A percentile compares a stretch with the other conserved stretches of the same genome.
phyloP scores from a whole-genome alignment of 768 basidiomycete genomes.

The Termitomyces heimii region DNA sequence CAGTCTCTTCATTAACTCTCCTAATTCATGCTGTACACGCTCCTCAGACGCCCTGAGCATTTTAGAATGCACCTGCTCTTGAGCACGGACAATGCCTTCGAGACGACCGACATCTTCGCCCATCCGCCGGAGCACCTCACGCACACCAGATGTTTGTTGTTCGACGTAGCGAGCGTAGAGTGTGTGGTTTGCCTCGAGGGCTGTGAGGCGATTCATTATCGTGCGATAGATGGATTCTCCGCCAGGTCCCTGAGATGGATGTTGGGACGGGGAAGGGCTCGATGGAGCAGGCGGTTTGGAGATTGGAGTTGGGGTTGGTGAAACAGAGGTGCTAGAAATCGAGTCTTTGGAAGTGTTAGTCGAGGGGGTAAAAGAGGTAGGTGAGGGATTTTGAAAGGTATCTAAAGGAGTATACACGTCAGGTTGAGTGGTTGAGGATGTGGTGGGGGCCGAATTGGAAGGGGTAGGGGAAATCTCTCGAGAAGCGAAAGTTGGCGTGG shows the following conservation, averaged over 20 bases:
- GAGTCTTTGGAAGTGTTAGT: neutral
- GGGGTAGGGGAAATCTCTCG: neutral
- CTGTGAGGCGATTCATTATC: slow-evolving; percentile 88
- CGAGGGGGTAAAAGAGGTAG: neutral
- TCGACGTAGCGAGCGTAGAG: slow-evolving; percentile 83
- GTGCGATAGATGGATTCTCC: slow-evolving; percentile 95
- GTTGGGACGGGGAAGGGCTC: slow-evolving; percentile 7
- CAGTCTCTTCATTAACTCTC: slow-evolving; percentile 61
- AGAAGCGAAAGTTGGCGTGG: neutral
- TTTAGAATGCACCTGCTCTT: slow-evolving; percentile 49
- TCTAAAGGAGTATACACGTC: neutral
- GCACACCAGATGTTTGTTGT: slow-evolving; percentile 74
- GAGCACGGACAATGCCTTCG: slow-evolving; percentile 71
- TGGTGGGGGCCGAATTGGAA: neutral
- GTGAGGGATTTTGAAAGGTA: neutral
- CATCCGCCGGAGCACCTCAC: slow-evolving; percentile 68
- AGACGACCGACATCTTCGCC: slow-evolving; percentile 75
- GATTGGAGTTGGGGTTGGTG: neutral
- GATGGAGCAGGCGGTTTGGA: neutral
- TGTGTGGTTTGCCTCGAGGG: slow-evolving; percentile 83
- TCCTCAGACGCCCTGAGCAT: slow-evolving; percentile 38
- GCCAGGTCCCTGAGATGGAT: slow-evolving; percentile 22
- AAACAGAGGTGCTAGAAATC: neutral
- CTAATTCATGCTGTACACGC: slow-evolving; percentile 65
- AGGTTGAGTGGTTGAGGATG: neutral